Percentiles rank a stretch among this genome's conserved stretches.
Conservation (phyloP, 148 eudicot genomes). For the Gaultheria prostrata region DNA sequence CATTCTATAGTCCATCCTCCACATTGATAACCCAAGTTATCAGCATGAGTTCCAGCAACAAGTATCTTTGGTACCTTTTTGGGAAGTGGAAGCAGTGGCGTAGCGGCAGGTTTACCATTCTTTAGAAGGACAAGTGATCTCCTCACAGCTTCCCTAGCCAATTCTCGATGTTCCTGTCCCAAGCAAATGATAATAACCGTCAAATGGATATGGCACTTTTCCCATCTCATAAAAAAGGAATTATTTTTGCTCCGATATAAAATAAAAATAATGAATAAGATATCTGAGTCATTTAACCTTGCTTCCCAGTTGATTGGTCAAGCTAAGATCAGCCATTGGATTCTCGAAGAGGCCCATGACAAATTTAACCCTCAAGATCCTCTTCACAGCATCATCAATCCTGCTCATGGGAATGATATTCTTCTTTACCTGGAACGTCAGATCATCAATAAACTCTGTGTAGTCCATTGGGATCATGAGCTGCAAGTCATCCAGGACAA, state of each 20-base stretch:
- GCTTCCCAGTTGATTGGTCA: conserved; percentile 22
- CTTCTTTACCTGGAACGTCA: conserved; percentile 21
- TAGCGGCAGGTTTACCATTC: conserved; percentile 43
- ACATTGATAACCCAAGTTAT: conserved; percentile 66
- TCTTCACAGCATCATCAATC: conserved; percentile 22
- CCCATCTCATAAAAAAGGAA: neutral
- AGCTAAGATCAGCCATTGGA: conserved; percentile 25
- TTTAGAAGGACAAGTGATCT: conserved; percentile 66
- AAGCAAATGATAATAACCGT: neutral
- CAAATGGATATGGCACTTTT: neutral
- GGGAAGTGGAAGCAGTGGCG: conserved; percentile 56
- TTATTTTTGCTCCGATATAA: too few relatives aligned
- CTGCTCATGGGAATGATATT: conserved; percentile 26
- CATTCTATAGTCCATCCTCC: conserved; percentile 79
- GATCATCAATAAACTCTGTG: conserved; percentile 9
- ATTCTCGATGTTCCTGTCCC: conserved; percentile 57
- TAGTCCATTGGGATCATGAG: conserved; percentile 14
- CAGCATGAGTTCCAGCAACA: conserved; percentile 61
- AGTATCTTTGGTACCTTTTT: conserved; percentile 67
- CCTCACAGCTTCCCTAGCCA: conserved; percentile 73
- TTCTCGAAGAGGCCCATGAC: conserved; percentile 27
- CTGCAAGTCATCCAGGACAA: conserved; percentile 7
- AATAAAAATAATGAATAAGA: neutral
- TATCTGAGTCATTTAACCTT: conserved; percentile 12
- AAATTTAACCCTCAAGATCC: conserved; percentile 25